Evolutionary conservation across 495 filamentous ascomycete species (phyloP), one percentile per base, ranked within the genome.

Genomic region (Staphylotrichum tortipilum): DNA sequence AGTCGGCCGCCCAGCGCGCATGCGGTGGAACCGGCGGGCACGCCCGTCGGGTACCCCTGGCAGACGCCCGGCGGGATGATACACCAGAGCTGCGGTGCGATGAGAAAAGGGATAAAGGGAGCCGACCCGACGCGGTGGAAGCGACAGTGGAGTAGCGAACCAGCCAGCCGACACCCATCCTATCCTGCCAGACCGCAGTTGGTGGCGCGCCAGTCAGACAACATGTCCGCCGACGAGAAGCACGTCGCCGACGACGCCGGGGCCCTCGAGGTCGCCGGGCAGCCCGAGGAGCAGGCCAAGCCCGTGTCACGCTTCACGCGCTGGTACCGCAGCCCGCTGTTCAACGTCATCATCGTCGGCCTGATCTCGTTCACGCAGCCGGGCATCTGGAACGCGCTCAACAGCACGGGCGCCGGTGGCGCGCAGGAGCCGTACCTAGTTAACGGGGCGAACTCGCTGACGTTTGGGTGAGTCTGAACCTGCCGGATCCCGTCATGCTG

Each of bases 351-450:
- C 40, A 59, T 79, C 5, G 69, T 79, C 15, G 78, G 78, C 11
- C 49, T 75, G 29, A 75, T 80, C 33, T 73, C 70, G 2, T 79
- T 81, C 58, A 75, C 75, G 8, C 73, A 79, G 44, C 77, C 77
- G 0, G 78, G 78, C 1, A 76, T 82, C 29, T 82, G 78, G 78
- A 78, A 75, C 39, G 78, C 78, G 2, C 57, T 80, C 39, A 80
- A 76, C 51, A 75, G 67, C 22, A 71, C 77, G 3, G 79, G 79
- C 22, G 78, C 78, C 0, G 79, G 79, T 44, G 78, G 79, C 11
- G 70, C 74, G 46, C 74, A 79, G 21, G 69, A 67, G 31, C 78
- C 78, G 18, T 76, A 73, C 55, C 63, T 79, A 0, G 75, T 78
- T 38, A 81, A 81, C 60, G 78, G 75, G 9, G 72, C 77, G 0